These are phyloP conservation scores for Vigna reflexopilosa DNA, from an alignment of 306 rosid species.

Conservation along the genomic window DNA sequence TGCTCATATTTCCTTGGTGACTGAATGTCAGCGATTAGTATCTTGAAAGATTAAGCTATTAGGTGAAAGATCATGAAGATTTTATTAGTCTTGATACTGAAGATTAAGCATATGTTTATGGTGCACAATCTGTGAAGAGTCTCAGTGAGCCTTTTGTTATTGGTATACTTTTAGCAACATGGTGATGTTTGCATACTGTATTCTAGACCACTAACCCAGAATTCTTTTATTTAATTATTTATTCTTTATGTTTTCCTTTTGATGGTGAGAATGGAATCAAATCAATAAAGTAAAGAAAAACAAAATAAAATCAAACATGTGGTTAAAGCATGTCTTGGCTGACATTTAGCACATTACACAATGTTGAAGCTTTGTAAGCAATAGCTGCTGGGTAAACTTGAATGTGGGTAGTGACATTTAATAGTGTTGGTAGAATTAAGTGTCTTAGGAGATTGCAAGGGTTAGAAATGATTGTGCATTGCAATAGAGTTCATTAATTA, in stretches of 20 bases:
- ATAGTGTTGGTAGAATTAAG: too few relatives aligned
- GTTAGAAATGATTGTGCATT: too few relatives aligned
- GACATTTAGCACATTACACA: background rate
- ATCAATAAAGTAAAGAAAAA: background rate
- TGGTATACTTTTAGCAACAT: slow-evolving; percentile 23
- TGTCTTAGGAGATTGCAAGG: too few relatives aligned
- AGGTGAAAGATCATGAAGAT: background rate
- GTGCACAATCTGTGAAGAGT: slow-evolving; percentile 8
- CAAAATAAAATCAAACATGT: background rate
- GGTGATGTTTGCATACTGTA: background rate
- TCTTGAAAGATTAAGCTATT: background rate
- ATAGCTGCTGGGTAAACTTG: too few relatives aligned
- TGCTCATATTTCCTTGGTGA: slow-evolving; percentile 13
- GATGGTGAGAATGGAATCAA: slow-evolving; percentile 11
- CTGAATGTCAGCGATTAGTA: slow-evolving; percentile 17
- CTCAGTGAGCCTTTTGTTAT: background rate
- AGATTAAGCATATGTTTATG: slow-evolving; percentile 16
- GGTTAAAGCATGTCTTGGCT: slow-evolving; percentile 20
- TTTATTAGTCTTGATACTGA: background rate
- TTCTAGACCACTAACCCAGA: background rate
- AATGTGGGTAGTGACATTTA: too few relatives aligned
- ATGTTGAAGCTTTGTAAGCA: slow-evolving; percentile 9
- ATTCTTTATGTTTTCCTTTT: slow-evolving; percentile 26
- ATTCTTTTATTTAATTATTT: background rate
- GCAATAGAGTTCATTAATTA: too few relatives aligned